Conservation (phyloP, 1,284 basidiomycete genomes). For the Chondrostereum purpureum region DNA sequence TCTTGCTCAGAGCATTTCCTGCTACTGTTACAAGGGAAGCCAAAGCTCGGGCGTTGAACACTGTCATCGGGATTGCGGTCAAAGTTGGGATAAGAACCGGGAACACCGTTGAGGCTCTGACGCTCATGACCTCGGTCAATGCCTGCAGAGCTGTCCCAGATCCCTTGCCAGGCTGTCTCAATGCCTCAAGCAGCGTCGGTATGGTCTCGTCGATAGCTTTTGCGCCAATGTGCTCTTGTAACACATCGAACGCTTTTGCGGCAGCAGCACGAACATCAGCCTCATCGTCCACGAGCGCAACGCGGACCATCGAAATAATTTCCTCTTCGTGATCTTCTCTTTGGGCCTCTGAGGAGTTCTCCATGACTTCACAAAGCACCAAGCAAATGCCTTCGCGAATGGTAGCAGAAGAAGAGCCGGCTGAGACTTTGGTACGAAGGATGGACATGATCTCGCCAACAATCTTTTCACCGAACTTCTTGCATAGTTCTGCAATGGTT, state of each 20-base stretch:
- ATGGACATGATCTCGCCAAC: constrained; percentile 81
- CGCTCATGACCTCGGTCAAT: constrained; percentile 89
- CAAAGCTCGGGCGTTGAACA: constrained; percentile 93
- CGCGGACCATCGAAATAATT: constrained; percentile 82
- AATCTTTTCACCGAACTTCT: constrained; percentile 94
- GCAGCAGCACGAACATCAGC: constrained; percentile 86
- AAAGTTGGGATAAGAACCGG: constrained; percentile 96
- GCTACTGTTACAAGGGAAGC: constrained; percentile 91
- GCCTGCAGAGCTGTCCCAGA: constrained; percentile 96
- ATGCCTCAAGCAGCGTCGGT: constrained; percentile 89
- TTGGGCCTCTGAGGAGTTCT: constrained; percentile 81
- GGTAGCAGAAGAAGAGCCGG: constrained; percentile 53
- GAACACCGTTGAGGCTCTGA: constrained; percentile 89
- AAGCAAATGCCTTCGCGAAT: constrained; percentile 88
- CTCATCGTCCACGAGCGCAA: constrained; percentile 86
- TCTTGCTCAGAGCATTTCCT: constrained; percentile 81
- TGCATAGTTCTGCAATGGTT: constrained; percentile 84
- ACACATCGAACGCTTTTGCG: constrained; percentile 88
- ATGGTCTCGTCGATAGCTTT: constrained; percentile 97
- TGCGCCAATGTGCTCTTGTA: constrained; percentile 86
- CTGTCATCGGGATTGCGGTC: constrained; percentile 84
- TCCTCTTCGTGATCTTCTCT: constrained; percentile 88
- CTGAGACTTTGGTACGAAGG: constrained; percentile 64
- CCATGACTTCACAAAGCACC: constrained; percentile 85
- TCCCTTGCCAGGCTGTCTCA: constrained; percentile 83